Percentiles rank a stretch among this genome's conserved stretches.
Conservation (phyloP, 805 yeast species). For the Isabelozyma rhagii region DNA sequence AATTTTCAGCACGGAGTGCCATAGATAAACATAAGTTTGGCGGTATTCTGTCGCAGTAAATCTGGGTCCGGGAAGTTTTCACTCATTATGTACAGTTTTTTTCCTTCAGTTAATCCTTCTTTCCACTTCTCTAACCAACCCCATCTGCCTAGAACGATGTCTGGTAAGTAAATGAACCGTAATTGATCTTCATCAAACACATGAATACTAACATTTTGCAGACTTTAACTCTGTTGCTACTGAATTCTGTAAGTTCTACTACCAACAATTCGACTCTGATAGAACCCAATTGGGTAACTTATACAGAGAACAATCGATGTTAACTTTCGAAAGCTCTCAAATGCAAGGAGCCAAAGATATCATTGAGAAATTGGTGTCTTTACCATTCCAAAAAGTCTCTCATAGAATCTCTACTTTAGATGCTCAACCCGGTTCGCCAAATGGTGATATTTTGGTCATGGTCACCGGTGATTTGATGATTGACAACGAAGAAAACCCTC, state of each 20-base stretch:
- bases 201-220: constrained; percentile 11
- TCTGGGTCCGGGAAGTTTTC: neutral
- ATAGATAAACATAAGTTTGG: neutral
- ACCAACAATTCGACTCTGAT: constrained; percentile 91
- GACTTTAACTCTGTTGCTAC: constrained; percentile 49
- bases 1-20: neutral
- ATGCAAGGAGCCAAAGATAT: constrained; percentile 91
- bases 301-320: constrained; percentile 96
- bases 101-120: neutral
- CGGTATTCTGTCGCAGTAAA: neutral
- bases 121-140: neutral
- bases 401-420: constrained; percentile 94
- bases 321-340: constrained; percentile 93
- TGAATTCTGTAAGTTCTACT: constrained; percentile 92
- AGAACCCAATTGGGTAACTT: constrained; percentile 89
- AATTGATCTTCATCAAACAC: neutral
- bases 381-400: constrained; percentile 89
- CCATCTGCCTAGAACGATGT: constrained; percentile 13
- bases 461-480: constrained; percentile 92
- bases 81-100: neutral
- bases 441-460: constrained; percentile 91
- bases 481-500: constrained; percentile 94
- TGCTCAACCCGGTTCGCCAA: constrained; percentile 95
- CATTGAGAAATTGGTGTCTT: constrained; percentile 83
- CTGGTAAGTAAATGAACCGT: constrained; percentile 22